Evolutionary conservation across 2,329 filamentous ascomycete species (phyloP).

Genomic region (Xylariomycetidae sp.): DNA sequence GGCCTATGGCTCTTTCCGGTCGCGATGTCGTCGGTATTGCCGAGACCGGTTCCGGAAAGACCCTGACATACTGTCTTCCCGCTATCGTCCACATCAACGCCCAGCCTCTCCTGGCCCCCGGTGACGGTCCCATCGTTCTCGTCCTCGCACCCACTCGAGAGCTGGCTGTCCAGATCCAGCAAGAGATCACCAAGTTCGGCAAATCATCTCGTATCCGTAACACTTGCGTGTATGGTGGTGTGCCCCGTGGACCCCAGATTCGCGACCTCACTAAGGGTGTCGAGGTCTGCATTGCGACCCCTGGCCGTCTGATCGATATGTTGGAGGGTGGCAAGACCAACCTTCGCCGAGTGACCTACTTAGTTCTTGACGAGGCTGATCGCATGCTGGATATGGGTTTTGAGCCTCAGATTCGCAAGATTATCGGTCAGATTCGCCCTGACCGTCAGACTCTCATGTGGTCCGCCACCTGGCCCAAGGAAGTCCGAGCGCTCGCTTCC

Average conservation of each 20-base stretch:
- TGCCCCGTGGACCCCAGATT: slow-evolving; percentile 95
- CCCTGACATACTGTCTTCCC: slow-evolving; percentile 93
- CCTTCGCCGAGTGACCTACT: slow-evolving; percentile 92
- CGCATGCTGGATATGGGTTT: slow-evolving; percentile 99
- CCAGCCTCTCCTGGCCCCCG: slow-evolving; percentile 88
- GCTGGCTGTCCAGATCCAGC: slow-evolving; percentile 95
- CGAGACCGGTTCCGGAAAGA: slow-evolving; percentile 99
- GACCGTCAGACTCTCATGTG: slow-evolving; percentile 99
- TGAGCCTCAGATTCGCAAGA: slow-evolving; percentile 98
- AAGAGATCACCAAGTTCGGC: slow-evolving; percentile 97
- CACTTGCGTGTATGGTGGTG: slow-evolving; percentile 98
- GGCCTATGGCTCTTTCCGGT: slow-evolving; percentile 98
- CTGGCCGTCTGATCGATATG: slow-evolving; percentile 97
- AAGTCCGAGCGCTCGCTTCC: slow-evolving; percentile 83
- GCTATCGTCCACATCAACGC: slow-evolving; percentile 99
- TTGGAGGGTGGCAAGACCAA: slow-evolving; percentile 97
- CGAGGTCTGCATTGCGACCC: slow-evolving; percentile 97
- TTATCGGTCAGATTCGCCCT: slow-evolving; percentile 93
- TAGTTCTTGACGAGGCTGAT: slow-evolving; percentile 97
- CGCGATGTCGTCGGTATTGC: slow-evolving; percentile 98
- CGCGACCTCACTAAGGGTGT: slow-evolving; percentile 91
- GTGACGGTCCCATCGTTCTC: slow-evolving; percentile 93
- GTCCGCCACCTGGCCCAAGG: slow-evolving; percentile 99
- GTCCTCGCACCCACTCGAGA: slow-evolving; percentile 96
- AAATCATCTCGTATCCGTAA: slow-evolving; percentile 97